phyloP scores from a whole-genome alignment of 1,284 basidiomycete genomes.

The Rhizopogon parksii region DNA sequence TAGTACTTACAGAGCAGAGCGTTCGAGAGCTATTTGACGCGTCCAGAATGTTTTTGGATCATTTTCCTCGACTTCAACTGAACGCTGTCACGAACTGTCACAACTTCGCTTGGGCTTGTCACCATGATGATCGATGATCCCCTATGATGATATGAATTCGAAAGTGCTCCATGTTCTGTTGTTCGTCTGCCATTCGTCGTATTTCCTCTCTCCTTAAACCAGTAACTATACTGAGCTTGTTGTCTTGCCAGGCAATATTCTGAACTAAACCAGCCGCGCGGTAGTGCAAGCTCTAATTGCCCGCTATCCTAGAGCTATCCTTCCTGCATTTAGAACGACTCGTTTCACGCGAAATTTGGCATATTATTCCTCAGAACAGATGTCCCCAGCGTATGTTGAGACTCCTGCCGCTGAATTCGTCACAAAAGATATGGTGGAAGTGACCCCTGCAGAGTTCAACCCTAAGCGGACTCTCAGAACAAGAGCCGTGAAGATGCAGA shows the following conservation, averaged over 20 bases:
- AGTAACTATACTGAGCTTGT: neutral
- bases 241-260: neutral
- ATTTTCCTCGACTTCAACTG: too few relatives aligned
- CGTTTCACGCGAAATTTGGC: neutral
- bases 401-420: neutral
- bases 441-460: conserved; percentile 11
- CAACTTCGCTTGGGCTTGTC: neutral
- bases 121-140: neutral
- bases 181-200: neutral
- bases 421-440: conserved; percentile 12
- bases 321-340: neutral
- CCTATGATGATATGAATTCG: neutral
- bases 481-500: neutral
- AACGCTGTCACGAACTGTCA: neutral
- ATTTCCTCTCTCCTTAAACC: neutral
- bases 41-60: too few relatives aligned
- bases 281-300: neutral
- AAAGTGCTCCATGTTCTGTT: too few relatives aligned
- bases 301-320: neutral
- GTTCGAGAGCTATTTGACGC: too few relatives aligned
- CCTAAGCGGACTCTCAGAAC: conserved; percentile 2
- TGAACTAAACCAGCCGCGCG: neutral
- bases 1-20: too few relatives aligned
- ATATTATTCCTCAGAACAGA: neutral
- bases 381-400: neutral